phyloP scores from a whole-genome alignment of 768 basidiomycete genomes.

The Suillus tomentosus region DNA sequence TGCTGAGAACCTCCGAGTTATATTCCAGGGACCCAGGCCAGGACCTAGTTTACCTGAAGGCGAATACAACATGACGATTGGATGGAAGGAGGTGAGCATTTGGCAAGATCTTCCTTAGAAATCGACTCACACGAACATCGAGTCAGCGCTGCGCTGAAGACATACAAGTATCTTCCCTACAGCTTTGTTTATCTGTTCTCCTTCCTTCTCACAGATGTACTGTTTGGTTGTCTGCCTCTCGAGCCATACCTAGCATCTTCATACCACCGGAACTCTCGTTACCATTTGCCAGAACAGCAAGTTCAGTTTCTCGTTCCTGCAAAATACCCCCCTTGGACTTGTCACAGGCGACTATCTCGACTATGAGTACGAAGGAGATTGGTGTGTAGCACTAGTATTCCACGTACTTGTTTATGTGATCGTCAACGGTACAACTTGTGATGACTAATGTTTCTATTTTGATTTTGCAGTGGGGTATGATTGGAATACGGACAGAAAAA shows the following conservation, averaged over 20 bases:
- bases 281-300: constrained; percentile 80
- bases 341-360: constrained; percentile 75
- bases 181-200: constrained; percentile 72
- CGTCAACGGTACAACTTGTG: too few species aligned
- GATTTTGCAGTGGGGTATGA: too few species aligned
- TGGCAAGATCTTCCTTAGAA: neutral
- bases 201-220: constrained; percentile 68
- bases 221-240: constrained; percentile 10
- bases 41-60: constrained; percentile 61
- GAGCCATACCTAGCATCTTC: neutral
- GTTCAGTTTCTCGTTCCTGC: constrained; percentile 69
- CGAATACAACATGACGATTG: constrained; percentile 76
- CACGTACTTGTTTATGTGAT: too few species aligned
- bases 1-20: too few species aligned
- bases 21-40: too few species aligned
- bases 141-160: constrained; percentile 76
- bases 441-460: too few species aligned
- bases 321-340: constrained; percentile 78
- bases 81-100: constrained; percentile 73
- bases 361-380: constrained; percentile 38
- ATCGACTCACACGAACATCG: constrained; percentile 29
- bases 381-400: too few species aligned
- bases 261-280: constrained; percentile 77
- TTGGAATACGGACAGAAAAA: too few species aligned
- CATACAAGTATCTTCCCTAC: constrained; percentile 76